Percentiles rank a stretch among this genome's conserved stretches.
phyloP scores from a whole-genome alignment of 495 filamentous ascomycete species.

The Platismatia glauca region DNA sequence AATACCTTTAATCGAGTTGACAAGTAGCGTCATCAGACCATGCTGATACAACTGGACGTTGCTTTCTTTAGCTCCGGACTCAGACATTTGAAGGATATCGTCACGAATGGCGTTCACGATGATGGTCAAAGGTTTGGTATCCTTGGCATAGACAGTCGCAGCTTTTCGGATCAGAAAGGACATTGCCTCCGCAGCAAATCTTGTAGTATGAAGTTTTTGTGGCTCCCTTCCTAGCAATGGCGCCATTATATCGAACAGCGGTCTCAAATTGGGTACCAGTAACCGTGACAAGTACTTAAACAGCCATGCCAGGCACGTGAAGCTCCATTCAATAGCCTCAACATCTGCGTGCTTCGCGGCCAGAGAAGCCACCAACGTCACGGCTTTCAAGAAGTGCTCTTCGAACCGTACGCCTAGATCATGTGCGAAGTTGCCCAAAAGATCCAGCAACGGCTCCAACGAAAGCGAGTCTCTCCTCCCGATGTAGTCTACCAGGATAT shows the following conservation, averaged over 20 bases:
- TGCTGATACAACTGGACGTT: constrained; percentile 54
- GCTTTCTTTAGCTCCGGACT: constrained; percentile 42
- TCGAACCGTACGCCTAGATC: constrained; percentile 86
- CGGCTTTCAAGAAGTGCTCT: constrained; percentile 64
- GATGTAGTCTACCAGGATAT: constrained; percentile 66
- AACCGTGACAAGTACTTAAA: constrained; percentile 93
- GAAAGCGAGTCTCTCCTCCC: constrained; percentile 62
- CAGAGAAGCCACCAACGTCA: constrained; percentile 57
- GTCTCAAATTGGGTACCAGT: constrained; percentile 73
- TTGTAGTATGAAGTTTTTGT: constrained; percentile 73
- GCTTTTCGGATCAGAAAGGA: constrained; percentile 90
- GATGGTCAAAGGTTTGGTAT: constrained; percentile 53
- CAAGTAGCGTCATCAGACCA: constrained; percentile 83
- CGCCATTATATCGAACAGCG: constrained; percentile 72
- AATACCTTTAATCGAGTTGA: constrained; percentile 78
- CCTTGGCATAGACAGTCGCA: constrained; percentile 60
- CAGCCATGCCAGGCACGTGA: constrained; percentile 85
- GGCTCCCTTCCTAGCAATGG: constrained; percentile 76
- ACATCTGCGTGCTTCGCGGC: constrained; percentile 55
- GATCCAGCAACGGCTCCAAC: constrained; percentile 73
- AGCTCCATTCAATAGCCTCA: constrained; percentile 92
- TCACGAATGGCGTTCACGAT: constrained; percentile 60
- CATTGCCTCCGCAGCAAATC: constrained; percentile 90
- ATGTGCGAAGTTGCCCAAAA: constrained; percentile 83
- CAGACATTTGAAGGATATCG: constrained; percentile 50